phyloP scores from a whole-genome alignment of 805 yeast species.

The Sugiyamaella americana region DNA sequence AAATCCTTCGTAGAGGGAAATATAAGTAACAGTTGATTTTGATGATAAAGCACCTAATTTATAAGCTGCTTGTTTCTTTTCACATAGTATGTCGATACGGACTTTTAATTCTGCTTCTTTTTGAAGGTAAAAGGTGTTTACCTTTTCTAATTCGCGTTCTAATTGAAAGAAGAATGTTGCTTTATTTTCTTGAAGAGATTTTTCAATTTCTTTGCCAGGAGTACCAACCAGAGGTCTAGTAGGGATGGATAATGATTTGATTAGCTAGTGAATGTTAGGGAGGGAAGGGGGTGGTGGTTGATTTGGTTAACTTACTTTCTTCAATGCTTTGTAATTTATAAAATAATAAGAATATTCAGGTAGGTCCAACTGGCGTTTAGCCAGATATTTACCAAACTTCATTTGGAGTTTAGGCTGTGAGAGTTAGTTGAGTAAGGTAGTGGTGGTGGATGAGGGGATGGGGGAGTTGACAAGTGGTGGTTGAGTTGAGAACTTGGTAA shows the following conservation, averaged over 20 bases:
- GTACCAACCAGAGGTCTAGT: conserved; percentile 26
- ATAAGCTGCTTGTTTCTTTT: conserved; percentile 56
- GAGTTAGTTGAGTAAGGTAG: neutral
- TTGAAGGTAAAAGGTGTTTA: conserved; percentile 83
- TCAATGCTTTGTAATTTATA: conserved; percentile 89
- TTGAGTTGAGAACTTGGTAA: too few species aligned
- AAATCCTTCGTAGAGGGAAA: conserved; percentile 81
- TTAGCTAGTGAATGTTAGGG: conserved; percentile 39
- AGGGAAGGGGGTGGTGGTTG: too few species aligned
- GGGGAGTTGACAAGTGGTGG: too few species aligned
- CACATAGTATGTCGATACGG: conserved; percentile 66
- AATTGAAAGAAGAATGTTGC: conserved; percentile 81
- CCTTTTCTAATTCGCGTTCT: conserved; percentile 93
- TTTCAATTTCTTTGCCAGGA: conserved; percentile 35
- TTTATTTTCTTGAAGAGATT: conserved; percentile 75
- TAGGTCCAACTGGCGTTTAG: conserved; percentile 85
- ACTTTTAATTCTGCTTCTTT: conserved; percentile 84
- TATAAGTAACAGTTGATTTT: conserved; percentile 68
- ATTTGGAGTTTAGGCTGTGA: conserved; percentile 23
- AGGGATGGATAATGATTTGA: conserved; percentile 65
- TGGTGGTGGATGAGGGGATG: neutral
- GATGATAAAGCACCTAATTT: conserved; percentile 41
- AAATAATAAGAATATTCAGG: conserved; percentile 94
- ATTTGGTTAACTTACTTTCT: conserved; percentile 50
- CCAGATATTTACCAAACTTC: conserved; percentile 96